These are phyloP conservation scores for Gelatoporia subvermispora DNA, from an alignment of 768 basidiomycete genomes.

Conservation along the genomic window DNA sequence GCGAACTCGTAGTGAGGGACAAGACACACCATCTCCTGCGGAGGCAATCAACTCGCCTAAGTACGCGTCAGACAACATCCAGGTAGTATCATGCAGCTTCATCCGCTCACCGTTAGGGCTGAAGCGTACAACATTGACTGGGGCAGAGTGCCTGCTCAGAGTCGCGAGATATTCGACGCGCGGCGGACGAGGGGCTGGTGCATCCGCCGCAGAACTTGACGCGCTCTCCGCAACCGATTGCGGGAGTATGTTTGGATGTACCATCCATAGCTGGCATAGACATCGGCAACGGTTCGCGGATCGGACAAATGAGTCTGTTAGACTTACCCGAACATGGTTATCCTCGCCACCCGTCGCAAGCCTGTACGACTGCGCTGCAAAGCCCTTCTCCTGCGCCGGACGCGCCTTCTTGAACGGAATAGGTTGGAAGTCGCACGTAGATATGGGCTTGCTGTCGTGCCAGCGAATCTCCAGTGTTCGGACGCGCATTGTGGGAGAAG, in stretches of 20 bases:
- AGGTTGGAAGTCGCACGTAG: constrained; percentile 94
- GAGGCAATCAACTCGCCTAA: constrained; percentile 89
- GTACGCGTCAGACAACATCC: background rate
- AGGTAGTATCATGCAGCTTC: background rate
- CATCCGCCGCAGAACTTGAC: constrained; percentile 25
- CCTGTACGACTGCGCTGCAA: constrained; percentile 72
- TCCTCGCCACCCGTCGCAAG: constrained; percentile 96
- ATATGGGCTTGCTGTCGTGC: constrained; percentile 95
- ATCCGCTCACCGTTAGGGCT: constrained; percentile 78
- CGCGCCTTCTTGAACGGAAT: constrained; percentile 77
- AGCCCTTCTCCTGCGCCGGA: constrained; percentile 51
- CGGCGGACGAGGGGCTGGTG: constrained; percentile 52
- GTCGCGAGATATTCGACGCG: constrained; percentile 96
- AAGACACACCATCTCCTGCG: constrained; percentile 85
- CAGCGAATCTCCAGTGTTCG: constrained; percentile 91
- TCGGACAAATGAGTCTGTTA: background rate
- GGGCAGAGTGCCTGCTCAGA: constrained; percentile 84
- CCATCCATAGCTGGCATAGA: constrained; percentile 76
- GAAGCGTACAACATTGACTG: constrained; percentile 95
- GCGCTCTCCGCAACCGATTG: constrained; percentile 45
- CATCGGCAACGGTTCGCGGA: background rate
- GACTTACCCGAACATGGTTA: constrained; percentile 89
- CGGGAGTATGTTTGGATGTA: constrained; percentile 85
- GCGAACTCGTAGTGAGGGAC: constrained; percentile 2
- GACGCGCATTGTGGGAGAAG: constrained; percentile 57